Percentiles rank a stretch among this genome's conserved stretches.
These are phyloP conservation scores for Cairneyella variabilis DNA, from an alignment of 495 filamentous ascomycete species.

Conservation along the genomic window DNA sequence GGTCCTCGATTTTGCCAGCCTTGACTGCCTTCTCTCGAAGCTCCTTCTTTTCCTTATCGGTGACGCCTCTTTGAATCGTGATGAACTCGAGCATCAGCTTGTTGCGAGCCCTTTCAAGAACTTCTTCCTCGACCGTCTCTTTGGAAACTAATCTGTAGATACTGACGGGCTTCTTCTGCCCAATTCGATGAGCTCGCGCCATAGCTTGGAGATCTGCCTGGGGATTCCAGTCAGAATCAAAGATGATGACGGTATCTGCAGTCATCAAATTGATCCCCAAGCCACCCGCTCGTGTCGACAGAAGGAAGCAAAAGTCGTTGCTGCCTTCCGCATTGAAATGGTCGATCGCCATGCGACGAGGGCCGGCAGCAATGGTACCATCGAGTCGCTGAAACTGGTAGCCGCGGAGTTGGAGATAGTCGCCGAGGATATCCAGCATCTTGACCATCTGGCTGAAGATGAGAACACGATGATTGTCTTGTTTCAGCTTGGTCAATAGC, in stretches of 20 bases:
- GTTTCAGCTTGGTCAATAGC: slow-evolving; percentile 83
- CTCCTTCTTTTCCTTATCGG: slow-evolving; percentile 78
- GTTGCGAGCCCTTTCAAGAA: slow-evolving; percentile 91
- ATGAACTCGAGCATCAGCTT: slow-evolving; percentile 98
- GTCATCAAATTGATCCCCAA: slow-evolving; percentile 99
- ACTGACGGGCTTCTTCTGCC: slow-evolving; percentile 91
- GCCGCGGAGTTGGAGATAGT: slow-evolving; percentile 85
- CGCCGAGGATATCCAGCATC: slow-evolving; percentile 92
- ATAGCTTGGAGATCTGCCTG: slow-evolving; percentile 98
- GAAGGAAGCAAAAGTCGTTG: slow-evolving; percentile 90
- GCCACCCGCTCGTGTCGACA: slow-evolving; percentile 93
- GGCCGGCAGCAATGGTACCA: slow-evolving; percentile 82
- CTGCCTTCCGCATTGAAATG: slow-evolving; percentile 96
- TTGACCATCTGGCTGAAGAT: slow-evolving; percentile 99
- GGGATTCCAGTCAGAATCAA: slow-evolving; percentile 99
- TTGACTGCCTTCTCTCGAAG: slow-evolving; percentile 51
- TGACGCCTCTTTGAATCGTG: slow-evolving; percentile 94
- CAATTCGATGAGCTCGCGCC: slow-evolving; percentile 96
- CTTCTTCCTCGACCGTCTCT: slow-evolving; percentile 97
- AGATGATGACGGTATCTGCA: slow-evolving; percentile 95
- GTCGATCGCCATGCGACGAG: slow-evolving; percentile 88
- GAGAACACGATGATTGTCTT: slow-evolving; percentile 88
- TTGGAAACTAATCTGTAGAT: slow-evolving; percentile 95
- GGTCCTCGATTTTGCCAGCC: slow-evolving; percentile 54
- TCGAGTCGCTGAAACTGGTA: slow-evolving; percentile 93